A percentile compares a stretch with the other conserved stretches of the same genome.
Evolutionary conservation across 2,329 filamentous ascomycete genomes (phyloP).

Genomic region (Rhinocladiella mackenziei): DNA sequence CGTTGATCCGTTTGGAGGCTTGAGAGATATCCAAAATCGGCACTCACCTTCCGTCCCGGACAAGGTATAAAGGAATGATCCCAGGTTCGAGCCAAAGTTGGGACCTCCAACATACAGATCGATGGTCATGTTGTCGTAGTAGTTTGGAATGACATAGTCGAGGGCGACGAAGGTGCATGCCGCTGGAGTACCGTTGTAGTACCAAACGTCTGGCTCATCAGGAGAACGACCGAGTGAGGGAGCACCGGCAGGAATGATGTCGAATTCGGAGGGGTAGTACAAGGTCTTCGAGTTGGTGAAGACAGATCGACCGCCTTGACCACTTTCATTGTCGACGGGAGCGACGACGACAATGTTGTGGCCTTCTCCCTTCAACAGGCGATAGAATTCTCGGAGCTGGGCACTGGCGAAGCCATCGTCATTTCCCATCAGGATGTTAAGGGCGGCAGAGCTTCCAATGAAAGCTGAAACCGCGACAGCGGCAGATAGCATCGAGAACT

Average conservation of each 20-base stretch:
- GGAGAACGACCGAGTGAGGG: constrained; percentile 52
- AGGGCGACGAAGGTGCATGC: constrained; percentile 55
- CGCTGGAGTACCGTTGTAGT: constrained; percentile 58
- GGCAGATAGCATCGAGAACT: constrained; percentile 10
- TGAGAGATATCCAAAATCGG: neutral
- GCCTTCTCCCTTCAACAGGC: constrained; percentile 36
- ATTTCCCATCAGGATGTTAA: constrained; percentile 30
- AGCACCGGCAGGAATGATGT: constrained; percentile 45
- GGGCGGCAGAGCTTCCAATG: constrained; percentile 17
- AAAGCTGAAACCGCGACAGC: constrained; percentile 12
- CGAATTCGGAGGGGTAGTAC: constrained; percentile 42
- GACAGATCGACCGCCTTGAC: constrained; percentile 43
- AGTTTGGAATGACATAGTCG: constrained; percentile 53
- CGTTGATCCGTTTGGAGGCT: neutral
- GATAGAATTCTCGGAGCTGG: constrained; percentile 43
- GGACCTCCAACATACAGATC: constrained; percentile 55
- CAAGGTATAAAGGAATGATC: constrained; percentile 52
- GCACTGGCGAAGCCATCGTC: constrained; percentile 44
- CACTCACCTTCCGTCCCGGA: constrained; percentile 41
- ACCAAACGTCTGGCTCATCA: constrained; percentile 53
- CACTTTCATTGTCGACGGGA: constrained; percentile 43
- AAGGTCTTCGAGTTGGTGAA: constrained; percentile 46
- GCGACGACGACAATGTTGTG: constrained; percentile 45
- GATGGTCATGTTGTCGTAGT: constrained; percentile 47
- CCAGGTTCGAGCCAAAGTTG: constrained; percentile 54